Evolutionary conservation across 225 moss, liverwort and hornwort species (phyloP).

Genomic region (Pseudisothecium myosuroides): DNA sequence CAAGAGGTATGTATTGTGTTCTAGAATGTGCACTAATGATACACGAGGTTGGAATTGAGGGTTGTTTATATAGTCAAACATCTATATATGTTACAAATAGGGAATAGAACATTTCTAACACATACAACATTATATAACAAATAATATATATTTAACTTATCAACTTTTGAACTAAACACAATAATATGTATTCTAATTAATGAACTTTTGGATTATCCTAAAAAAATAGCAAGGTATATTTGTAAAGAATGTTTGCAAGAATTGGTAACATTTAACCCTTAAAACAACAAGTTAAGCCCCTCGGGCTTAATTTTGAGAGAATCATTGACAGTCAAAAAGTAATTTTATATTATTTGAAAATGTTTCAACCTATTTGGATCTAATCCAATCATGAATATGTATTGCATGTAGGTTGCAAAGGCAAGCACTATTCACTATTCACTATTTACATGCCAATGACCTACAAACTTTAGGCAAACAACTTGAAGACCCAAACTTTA

Average conservation of each 20-base stretch:
- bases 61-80: not conserved
- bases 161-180: not conserved
- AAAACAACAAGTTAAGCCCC: not conserved
- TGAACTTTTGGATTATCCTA: not conserved
- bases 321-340: not conserved
- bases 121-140: no score
- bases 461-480: not conserved
- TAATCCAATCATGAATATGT: not conserved
- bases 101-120: no score
- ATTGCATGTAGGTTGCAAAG: not conserved
- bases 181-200: not conserved
- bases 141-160: not conserved
- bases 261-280: no score
- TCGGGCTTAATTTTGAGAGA: fast-evolving
- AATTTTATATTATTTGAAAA: not conserved
- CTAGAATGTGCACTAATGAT: not conserved
- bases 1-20: no score
- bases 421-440: not conserved
- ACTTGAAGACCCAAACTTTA: not conserved
- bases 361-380: fast-evolving
- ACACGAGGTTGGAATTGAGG: no score
- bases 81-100: no score
- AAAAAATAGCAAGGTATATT: not conserved
- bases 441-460: not conserved
- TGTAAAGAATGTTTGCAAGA: not conserved